phyloP scores from a whole-genome alignment of 2,329 filamentous ascomycete genomes.

The Penicillium sp. region DNA sequence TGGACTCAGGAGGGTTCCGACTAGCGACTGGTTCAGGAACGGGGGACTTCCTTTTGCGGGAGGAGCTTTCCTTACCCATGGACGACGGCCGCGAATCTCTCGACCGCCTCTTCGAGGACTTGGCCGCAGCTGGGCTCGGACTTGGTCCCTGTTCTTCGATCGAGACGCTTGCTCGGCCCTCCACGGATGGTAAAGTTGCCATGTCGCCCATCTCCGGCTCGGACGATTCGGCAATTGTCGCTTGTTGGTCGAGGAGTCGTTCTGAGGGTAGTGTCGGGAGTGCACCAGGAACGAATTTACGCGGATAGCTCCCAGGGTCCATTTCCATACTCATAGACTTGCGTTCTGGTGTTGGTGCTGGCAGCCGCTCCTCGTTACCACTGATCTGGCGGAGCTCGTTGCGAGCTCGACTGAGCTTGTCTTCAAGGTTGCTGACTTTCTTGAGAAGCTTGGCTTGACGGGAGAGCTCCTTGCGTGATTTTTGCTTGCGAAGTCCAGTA shows the following conservation, averaged over 20 bases:
- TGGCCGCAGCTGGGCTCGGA: constrained; percentile 8
- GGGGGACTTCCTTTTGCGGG: constrained; percentile 41
- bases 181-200: constrained; percentile 22
- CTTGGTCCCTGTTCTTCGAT: constrained; percentile 13
- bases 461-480: constrained; percentile 61
- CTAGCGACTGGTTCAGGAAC: constrained; percentile 34
- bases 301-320: constrained; percentile 29
- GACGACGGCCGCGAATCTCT: constrained; percentile 23
- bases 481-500: constrained; percentile 48
- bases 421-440: constrained; percentile 64
- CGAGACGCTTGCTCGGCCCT: constrained; percentile 16
- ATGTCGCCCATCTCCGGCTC: constrained; percentile 6
- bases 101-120: constrained; percentile 20
- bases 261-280: constrained; percentile 53
- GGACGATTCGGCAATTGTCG: constrained; percentile 17
- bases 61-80: constrained; percentile 35
- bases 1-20: constrained; percentile 25
- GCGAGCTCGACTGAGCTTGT: constrained; percentile 60
- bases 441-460: constrained; percentile 62
- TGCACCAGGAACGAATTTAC: constrained; percentile 47
- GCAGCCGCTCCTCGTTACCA: constrained; percentile 38
- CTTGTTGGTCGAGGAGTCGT: constrained; percentile 44
- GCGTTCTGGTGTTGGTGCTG: constrained; percentile 15
- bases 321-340: constrained; percentile 29
- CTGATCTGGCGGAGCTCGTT: constrained; percentile 58